These are phyloP conservation scores for Rhizopogon roseolus DNA, from an alignment of 768 basidiomycete species.

Conservation along the genomic window DNA sequence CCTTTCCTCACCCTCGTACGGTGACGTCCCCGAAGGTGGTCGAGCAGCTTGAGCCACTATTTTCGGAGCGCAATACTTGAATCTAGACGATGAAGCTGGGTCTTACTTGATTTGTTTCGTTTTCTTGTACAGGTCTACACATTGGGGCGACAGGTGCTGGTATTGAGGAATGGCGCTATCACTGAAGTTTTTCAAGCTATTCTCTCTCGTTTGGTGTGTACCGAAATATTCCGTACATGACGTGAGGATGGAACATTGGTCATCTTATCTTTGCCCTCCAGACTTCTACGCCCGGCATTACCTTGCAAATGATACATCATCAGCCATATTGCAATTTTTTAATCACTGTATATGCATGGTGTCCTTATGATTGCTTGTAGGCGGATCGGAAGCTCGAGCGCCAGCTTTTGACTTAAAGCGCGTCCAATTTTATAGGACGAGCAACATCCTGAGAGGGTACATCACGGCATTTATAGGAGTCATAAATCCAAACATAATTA, in stretches of 20 bases:
- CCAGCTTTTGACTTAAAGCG: constrained; percentile 28
- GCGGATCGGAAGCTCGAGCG: not conserved
- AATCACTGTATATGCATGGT: not conserved
- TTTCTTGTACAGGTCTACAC: constrained; percentile 23
- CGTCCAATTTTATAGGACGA: constrained; percentile 23
- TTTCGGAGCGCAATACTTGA: constrained; percentile 17
- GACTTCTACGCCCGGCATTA: not conserved
- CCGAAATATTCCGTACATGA: constrained; percentile 15
- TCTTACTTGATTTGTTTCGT: constrained; percentile 3
- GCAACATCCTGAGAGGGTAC: constrained; percentile 24
- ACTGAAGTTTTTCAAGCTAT: constrained; percentile 9
- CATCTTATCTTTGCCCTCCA: not conserved
- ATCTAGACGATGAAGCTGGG: not conserved
- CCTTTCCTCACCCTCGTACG: not conserved
- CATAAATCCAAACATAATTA: constrained; percentile 35
- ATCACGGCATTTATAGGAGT: constrained; percentile 33
- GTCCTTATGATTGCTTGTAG: not conserved
- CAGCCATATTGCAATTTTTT: not conserved
- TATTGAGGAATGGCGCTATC: not conserved
- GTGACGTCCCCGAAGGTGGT: constrained; percentile 25
- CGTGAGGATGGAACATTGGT: not conserved
- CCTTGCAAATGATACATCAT: not conserved
- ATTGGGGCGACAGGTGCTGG: constrained; percentile 10
- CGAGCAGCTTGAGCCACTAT: constrained; percentile 24
- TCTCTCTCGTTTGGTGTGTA: constrained; percentile 21